Conservation (phyloP, 2,329 filamentous ascomycete species). For the Pseudopithomyces chartarum region DNA sequence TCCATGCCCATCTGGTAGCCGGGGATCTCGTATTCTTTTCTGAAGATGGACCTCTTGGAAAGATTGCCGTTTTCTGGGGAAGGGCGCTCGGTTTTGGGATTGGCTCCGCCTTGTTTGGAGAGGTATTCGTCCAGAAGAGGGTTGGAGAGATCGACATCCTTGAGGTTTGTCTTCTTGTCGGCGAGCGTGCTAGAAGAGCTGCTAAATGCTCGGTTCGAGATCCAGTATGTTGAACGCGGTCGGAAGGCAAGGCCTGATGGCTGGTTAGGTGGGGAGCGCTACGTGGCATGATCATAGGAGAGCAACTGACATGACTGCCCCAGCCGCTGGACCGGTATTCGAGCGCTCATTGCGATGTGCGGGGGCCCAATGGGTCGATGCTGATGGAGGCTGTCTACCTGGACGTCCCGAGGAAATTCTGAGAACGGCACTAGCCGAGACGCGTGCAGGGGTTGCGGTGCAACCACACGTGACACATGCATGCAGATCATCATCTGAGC, state of each 20-base stretch:
- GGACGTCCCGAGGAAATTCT: constrained; percentile 24
- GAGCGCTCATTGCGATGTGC: constrained; percentile 64
- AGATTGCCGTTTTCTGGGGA: constrained; percentile 22
- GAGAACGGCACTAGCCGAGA: constrained; percentile 21
- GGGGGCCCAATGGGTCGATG: constrained; percentile 28
- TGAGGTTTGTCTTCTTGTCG: constrained; percentile 1
- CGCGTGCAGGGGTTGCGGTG: constrained; percentile 9
- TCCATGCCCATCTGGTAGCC: constrained; percentile 26
- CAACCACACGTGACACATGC: constrained; percentile 6
- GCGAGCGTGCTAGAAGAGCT: constrained; percentile 8
- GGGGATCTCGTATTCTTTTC: constrained; percentile 29
- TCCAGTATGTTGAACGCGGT: constrained; percentile 23
- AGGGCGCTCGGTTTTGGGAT: constrained; percentile 9
- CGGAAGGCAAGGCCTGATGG: constrained; percentile 29
- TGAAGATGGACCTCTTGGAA: constrained; percentile 28
- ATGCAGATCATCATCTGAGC: constrained; percentile 9
- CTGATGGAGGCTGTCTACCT: constrained; percentile 19
- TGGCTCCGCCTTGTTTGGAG: constrained; percentile 20
- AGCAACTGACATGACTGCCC: constrained; percentile 61
- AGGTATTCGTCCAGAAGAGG: constrained; percentile 68
- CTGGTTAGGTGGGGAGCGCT: background rate
- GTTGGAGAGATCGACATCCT: constrained; percentile 43
- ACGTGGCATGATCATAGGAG: background rate
- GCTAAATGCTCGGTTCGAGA: constrained; percentile 20
- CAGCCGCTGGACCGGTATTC: constrained; percentile 66